phyloP scores from a whole-genome alignment of 1,284 basidiomycete genomes.

The Clitocybe nebularis region DNA sequence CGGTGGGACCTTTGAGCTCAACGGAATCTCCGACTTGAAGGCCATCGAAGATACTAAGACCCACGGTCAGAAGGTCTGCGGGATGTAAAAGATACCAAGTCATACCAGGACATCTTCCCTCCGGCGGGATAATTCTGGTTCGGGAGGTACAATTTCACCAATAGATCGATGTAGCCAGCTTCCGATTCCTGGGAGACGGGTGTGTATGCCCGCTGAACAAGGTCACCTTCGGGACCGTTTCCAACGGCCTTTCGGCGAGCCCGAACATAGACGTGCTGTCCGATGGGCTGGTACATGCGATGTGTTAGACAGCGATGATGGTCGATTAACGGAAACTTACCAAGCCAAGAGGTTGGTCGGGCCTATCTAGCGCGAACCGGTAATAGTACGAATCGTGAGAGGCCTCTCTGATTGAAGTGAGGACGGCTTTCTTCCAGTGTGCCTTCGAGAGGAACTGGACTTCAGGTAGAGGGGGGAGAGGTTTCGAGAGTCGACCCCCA shows the following conservation, averaged over 20 bases:
- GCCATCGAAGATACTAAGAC: background rate
- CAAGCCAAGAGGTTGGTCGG: constrained; percentile 51
- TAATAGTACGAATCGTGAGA: constrained; percentile 52
- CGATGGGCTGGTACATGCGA: constrained; percentile 32
- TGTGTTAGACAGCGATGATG: no score
- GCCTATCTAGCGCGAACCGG: constrained; percentile 45
- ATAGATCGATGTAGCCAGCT: constrained; percentile 48
- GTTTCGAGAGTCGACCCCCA: background rate
- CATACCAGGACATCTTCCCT: background rate
- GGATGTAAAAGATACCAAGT: no score
- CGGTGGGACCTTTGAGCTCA: constrained; percentile 1
- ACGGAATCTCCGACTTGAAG: background rate
- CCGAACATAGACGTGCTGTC: constrained; percentile 60
- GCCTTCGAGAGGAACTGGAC: constrained; percentile 42
- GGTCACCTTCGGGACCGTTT: constrained; percentile 27
- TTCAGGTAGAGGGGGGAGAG: constrained; percentile 1
- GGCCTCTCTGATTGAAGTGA: constrained; percentile 38
- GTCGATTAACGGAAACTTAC: background rate
- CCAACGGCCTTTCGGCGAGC: constrained; percentile 32
- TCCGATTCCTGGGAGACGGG: constrained; percentile 46
- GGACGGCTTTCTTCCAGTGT: constrained; percentile 48
- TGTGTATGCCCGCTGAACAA: constrained; percentile 63
- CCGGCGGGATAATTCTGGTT: background rate
- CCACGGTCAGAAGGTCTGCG: no score
- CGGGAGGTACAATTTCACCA: constrained; percentile 40